A percentile compares a stretch with the other conserved stretches of the same genome.
Conservation (phyloP, 2,329 filamentous ascomycete species). For the Penicillium sp. region DNA sequence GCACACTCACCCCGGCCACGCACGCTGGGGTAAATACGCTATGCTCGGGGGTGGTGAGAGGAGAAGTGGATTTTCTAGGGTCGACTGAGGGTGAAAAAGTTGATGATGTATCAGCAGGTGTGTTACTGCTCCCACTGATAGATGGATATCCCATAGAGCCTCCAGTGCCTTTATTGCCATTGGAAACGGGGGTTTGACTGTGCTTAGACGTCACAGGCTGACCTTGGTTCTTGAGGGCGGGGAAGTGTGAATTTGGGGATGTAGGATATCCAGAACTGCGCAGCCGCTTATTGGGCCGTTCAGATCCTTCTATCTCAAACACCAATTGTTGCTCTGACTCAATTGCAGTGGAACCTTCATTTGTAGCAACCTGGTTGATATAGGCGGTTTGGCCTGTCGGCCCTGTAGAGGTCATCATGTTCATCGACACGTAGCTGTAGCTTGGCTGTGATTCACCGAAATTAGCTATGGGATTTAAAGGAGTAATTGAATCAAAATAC, state of each 20-base stretch:
- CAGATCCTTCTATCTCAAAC: conserved; percentile 5
- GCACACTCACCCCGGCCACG: conserved; percentile 15
- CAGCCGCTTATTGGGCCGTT: conserved; percentile 21
- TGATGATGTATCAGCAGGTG: conserved; percentile 28
- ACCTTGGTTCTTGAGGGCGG: neutral
- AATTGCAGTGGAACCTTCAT: neutral
- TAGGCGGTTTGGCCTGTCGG: conserved; percentile 17
- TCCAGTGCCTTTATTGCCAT: conserved; percentile 2
- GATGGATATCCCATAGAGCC: conserved; percentile 7
- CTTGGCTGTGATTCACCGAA: neutral
- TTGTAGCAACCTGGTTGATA: conserved; percentile 11
- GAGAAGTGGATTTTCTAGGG: conserved; percentile 27
- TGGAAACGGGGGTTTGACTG: neutral
- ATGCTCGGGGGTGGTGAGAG: conserved; percentile 21
- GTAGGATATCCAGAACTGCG: conserved; percentile 12
- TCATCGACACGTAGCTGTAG: conserved; percentile 9
- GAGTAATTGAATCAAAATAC: neutral
- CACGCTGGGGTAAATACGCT: conserved; percentile 13
- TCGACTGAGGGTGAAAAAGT: conserved; percentile 24
- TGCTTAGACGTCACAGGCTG: neutral
- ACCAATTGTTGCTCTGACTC: neutral
- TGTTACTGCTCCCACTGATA: conserved; percentile 21
- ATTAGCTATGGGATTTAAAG: neutral
- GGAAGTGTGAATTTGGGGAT: conserved; percentile 3
- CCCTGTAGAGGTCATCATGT: conserved; percentile 26